A percentile compares a stretch with the other conserved stretches of the same genome.
Evolutionary conservation across 2,329 filamentous ascomycete genomes (phyloP).

Genomic region (Chaetomiaceae sp.): DNA sequence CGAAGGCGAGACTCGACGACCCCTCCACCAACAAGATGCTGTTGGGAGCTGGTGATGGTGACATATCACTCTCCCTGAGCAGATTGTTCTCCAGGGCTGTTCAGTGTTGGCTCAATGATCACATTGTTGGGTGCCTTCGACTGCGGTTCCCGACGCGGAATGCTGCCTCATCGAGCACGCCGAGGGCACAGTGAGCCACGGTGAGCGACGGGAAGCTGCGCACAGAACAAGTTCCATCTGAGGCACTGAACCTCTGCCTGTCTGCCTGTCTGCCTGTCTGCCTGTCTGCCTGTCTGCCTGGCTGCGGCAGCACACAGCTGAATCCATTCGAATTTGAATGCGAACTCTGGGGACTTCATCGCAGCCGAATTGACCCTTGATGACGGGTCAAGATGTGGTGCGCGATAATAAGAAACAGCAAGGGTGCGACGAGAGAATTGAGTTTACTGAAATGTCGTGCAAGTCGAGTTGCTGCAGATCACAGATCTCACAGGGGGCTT

Average conservation of each 20-base stretch:
- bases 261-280: no score
- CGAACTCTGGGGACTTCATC: no score
- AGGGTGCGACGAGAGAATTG: neutral
- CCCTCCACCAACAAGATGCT: neutral
- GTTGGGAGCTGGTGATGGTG: neutral
- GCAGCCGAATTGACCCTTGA: no score
- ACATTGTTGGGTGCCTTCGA: neutral
- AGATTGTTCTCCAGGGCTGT: neutral
- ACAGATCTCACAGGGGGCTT: constrained; percentile 1
- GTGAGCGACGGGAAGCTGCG: no score
- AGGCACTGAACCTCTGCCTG: no score
- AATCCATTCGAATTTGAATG: no score
- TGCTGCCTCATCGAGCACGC: neutral
- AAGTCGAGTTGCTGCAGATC: neutral
- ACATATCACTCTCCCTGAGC: neutral
- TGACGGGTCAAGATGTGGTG: no score
- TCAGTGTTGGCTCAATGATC: constrained; percentile 8
- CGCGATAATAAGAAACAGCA: no score
- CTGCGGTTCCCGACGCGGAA: neutral
- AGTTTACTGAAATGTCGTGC: neutral
- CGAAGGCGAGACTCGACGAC: no score
- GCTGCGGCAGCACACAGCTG: no score
- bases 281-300: no score
- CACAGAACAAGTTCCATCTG: no score
- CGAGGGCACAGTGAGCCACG: neutral